A percentile compares a stretch with the other conserved stretches of the same genome.
Evolutionary conservation across 75 land plant genomes (phyloP).

Genomic region (Sequoiadendron giganteum): DNA sequence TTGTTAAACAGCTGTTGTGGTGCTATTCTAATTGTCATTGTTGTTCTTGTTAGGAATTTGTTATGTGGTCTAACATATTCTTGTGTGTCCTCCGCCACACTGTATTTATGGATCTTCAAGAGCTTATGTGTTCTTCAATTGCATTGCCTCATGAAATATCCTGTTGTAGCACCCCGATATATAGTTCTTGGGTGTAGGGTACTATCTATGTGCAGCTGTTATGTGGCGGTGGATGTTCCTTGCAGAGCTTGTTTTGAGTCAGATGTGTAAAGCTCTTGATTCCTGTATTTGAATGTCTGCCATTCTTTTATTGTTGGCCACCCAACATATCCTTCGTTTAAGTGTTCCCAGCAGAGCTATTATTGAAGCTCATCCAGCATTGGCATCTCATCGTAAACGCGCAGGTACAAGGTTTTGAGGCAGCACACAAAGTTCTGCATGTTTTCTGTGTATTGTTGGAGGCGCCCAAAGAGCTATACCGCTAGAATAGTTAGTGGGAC

Average conservation of each 20-base stretch:
- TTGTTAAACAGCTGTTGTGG: not conserved
- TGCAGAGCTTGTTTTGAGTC: constrained; percentile 10
- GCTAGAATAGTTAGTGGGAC: not conserved
- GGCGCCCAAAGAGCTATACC: constrained; percentile 5
- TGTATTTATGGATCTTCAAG: constrained; percentile 10
- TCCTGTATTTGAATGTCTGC: constrained; percentile 7
- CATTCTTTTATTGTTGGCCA: constrained; percentile 1
- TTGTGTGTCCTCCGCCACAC: not conserved
- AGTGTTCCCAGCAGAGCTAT: constrained; percentile 4
- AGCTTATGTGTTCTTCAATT: not conserved
- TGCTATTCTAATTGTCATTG: constrained; percentile 7
- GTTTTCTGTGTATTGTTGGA: not conserved
- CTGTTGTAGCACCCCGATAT: not conserved
- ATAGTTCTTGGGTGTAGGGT: constrained; percentile 6
- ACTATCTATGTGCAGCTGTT: constrained; percentile 5
- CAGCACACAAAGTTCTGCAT: not conserved
- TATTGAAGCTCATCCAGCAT: not conserved
- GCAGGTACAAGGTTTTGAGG: constrained; percentile 1
- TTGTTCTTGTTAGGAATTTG: constrained; percentile 12
- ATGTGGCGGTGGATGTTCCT: constrained; percentile 10
- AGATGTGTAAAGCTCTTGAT: constrained; percentile 4
- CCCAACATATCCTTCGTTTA: not conserved
- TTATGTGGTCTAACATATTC: constrained; percentile 17
- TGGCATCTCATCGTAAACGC: not conserved
- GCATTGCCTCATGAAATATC: not conserved